Conservation (phyloP, 1,284 basidiomycete species). For the Fomitopsis pinicola region DNA sequence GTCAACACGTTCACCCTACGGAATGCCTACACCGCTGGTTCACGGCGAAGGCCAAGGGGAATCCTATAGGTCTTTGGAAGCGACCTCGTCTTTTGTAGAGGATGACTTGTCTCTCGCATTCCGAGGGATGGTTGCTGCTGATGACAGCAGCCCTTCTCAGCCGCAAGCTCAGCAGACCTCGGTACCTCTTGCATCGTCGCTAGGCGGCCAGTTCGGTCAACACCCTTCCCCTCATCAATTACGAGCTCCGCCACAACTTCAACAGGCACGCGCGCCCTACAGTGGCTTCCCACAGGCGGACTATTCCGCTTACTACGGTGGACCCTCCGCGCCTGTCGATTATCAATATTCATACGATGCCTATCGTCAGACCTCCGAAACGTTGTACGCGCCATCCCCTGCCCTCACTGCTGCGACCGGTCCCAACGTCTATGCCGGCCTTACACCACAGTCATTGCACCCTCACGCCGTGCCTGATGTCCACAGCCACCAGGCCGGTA, state of each 20-base stretch:
- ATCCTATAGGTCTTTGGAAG: constrained; percentile 38
- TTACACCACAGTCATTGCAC: constrained; percentile 40
- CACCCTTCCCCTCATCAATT: constrained; percentile 23
- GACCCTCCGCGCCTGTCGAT: constrained; percentile 38
- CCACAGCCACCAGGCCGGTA: constrained; percentile 44
- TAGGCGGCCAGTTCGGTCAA: constrained; percentile 15
- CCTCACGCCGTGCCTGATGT: constrained; percentile 40
- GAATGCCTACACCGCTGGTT: constrained; percentile 7
- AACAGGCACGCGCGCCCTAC: constrained; percentile 45
- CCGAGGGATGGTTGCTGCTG: constrained; percentile 66
- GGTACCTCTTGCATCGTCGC: constrained; percentile 1
- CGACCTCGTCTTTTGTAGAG: constrained; percentile 37
- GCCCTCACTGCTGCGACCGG: constrained; percentile 37
- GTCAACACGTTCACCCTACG: too few species aligned
- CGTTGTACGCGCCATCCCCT: constrained; percentile 44
- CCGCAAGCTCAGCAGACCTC: constrained; percentile 20
- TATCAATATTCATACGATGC: constrained; percentile 53
- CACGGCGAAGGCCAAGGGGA: constrained; percentile 19
- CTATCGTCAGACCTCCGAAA: constrained; percentile 47
- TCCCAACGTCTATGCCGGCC: constrained; percentile 43
- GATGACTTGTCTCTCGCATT: constrained; percentile 54
- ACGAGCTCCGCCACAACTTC: constrained; percentile 36
- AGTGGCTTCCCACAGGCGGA: constrained; percentile 49
- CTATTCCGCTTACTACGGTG: constrained; percentile 52
- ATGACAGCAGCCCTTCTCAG: constrained; percentile 39